phyloP scores from a whole-genome alignment of 352 stramenopile species.

The Globisporangium abappressorium region DNA sequence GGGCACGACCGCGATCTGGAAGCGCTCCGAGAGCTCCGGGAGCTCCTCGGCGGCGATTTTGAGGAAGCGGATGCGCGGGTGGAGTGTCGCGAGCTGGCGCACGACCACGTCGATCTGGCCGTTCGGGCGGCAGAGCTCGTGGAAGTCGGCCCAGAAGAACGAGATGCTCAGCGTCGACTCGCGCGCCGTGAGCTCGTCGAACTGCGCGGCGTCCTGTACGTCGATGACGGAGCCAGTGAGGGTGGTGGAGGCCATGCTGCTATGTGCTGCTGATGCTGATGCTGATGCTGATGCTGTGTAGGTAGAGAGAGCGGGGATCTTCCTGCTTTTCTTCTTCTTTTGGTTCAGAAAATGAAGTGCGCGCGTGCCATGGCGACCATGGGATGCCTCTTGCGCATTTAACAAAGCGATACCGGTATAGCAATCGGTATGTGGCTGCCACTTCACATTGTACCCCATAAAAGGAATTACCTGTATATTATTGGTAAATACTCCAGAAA shows the following conservation, averaged over 20 bases:
- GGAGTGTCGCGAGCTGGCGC: slow-evolving; percentile 72
- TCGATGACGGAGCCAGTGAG: slow-evolving; percentile 62
- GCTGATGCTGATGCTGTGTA: background rate
- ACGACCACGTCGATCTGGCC: slow-evolving; percentile 85
- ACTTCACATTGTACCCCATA: background rate
- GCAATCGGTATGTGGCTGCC: background rate
- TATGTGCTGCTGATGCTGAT: background rate
- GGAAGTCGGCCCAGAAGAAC: slow-evolving; percentile 87
- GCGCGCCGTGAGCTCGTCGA: slow-evolving; percentile 70
- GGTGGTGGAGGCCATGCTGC: slow-evolving; percentile 11
- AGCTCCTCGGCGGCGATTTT: slow-evolving; percentile 86
- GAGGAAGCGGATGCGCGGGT: slow-evolving; percentile 82
- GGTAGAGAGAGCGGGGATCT: background rate
- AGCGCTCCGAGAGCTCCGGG: slow-evolving; percentile 80
- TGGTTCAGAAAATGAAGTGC: background rate
- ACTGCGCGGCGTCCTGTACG: slow-evolving; percentile 70
- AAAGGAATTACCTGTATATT: background rate
- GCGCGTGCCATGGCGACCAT: background rate
- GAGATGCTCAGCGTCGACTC: slow-evolving; percentile 74
- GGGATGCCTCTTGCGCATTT: background rate
- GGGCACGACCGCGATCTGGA: slow-evolving; percentile 91
- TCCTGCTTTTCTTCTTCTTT: background rate
- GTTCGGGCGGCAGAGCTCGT: slow-evolving; percentile 79
- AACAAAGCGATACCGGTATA: slow-evolving; percentile 1
- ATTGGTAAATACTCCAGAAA: background rate